Conservation (phyloP, 352 stramenopile species). For the Phytophthora niederhauseri region DNA sequence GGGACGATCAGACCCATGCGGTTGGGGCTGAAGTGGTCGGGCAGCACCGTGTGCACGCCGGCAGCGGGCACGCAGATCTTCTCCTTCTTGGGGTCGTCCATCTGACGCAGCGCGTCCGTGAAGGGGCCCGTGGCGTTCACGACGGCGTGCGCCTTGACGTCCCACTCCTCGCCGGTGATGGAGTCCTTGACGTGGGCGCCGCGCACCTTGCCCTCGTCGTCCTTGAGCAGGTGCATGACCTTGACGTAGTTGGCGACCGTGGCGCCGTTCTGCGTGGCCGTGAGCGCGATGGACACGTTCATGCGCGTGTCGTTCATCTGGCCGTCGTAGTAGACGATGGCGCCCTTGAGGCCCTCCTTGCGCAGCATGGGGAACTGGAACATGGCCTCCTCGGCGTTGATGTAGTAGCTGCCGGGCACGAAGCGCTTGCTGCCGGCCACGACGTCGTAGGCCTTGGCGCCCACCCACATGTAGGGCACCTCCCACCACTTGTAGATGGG, state of each 20-base stretch:
- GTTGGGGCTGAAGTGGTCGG: conserved; percentile 95
- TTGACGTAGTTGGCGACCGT: conserved; percentile 93
- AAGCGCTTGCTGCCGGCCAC: conserved; percentile 90
- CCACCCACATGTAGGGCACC: conserved; percentile 95
- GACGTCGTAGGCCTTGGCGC: conserved; percentile 94
- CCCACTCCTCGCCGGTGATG: conserved; percentile 90
- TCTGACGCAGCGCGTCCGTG: conserved; percentile 88
- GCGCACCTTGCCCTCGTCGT: conserved; percentile 82
- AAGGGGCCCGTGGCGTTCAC: conserved; percentile 97
- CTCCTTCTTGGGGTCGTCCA: conserved; percentile 91
- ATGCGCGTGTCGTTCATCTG: conserved; percentile 97
- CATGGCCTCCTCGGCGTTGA: conserved; percentile 91
- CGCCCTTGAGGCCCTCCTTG: conserved; percentile 92
- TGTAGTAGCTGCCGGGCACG: conserved; percentile 91
- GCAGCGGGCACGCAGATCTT: conserved; percentile 94
- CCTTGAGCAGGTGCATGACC: conserved; percentile 87
- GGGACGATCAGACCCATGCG: conserved; percentile 97
- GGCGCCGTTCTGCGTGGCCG: conserved; percentile 93
- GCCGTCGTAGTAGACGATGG: conserved; percentile 91
- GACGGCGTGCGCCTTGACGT: conserved; percentile 89
- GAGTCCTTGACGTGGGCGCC: conserved; percentile 91
- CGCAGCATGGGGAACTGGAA: conserved; percentile 96
- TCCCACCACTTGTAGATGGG: conserved; percentile 96
- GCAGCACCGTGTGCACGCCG: conserved; percentile 95
- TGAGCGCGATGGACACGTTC: conserved; percentile 95